A percentile compares a stretch with the other conserved stretches of the same genome.
Evolutionary conservation across 139 green algal genomes (phyloP).

Genomic region (Chlamydomonas eustigma): DNA sequence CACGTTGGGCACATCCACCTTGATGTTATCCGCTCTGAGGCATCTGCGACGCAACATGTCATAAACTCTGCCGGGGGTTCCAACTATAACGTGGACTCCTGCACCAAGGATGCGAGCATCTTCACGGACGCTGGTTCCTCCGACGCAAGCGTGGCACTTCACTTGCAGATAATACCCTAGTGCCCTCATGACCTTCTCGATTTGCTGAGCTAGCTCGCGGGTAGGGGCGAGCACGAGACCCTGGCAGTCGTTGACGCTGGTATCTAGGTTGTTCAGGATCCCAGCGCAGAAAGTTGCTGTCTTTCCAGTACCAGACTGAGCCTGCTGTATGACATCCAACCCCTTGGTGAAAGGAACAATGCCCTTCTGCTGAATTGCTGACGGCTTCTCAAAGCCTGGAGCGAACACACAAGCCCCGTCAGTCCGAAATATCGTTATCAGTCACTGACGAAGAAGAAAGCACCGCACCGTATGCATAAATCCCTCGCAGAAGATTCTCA

Average conservation of each 20-base stretch:
- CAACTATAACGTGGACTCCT: conserved; percentile 87
- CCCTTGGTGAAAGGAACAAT: conserved; percentile 98
- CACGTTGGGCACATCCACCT: conserved; percentile 44
- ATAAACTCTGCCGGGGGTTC: conserved; percentile 96
- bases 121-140: conserved; percentile 94
- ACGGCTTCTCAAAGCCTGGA: conserved; percentile 99
- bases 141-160: conserved; percentile 99
- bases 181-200: conserved; percentile 98
- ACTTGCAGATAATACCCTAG: conserved; percentile 97
- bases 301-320: conserved; percentile 99
- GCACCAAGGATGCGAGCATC: conserved; percentile 90
- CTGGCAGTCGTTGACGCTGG: conserved; percentile 89
- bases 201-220: conserved; percentile 99
- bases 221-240: conserved; percentile 97
- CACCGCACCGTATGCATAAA: conserved; percentile 96
- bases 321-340: conserved; percentile 99
- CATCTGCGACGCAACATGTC: conserved; percentile 97
- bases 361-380: conserved; percentile 98
- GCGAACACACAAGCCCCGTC: too few relatives aligned
- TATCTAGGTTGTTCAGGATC: conserved; percentile 98
- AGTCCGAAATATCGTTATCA: too few relatives aligned
- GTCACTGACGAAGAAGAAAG: neutral
- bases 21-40: conserved; percentile 81
- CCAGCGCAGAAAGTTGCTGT: conserved; percentile 99
- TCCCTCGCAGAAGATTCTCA: conserved; percentile 98